Conservation (phyloP, 2,329 filamentous ascomycete species). For the Aspergillus sp. region DNA sequence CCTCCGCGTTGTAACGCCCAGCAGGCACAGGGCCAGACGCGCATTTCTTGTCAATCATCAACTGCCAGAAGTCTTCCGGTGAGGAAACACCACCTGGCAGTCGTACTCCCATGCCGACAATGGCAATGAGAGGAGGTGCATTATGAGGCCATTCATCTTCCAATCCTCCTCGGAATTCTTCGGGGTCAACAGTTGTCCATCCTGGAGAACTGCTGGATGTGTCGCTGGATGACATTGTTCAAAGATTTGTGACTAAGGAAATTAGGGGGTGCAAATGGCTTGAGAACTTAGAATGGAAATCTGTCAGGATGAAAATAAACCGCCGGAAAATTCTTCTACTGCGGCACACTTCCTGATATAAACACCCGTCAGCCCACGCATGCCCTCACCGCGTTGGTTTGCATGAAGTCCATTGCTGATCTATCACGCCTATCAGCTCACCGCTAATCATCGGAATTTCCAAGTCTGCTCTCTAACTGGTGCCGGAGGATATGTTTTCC, state of each 20-base stretch:
- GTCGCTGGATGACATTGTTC: neutral
- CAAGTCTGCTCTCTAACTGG: no score
- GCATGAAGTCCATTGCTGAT: no score
- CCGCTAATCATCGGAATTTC: no score
- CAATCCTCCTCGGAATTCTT: neutral
- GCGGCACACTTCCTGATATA: no score
- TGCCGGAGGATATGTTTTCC: no score
- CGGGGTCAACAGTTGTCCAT: neutral
- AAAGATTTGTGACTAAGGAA: neutral
- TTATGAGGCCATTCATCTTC: neutral
- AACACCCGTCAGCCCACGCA: no score
- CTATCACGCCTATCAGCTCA: no score
- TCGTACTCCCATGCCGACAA: constrained; percentile 18
- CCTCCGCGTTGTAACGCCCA: constrained; percentile 24
- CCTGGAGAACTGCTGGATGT: neutral
- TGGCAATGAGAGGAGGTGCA: constrained; percentile 7
- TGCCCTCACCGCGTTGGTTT: no score
- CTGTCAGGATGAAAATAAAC: neutral
- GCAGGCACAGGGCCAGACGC: constrained; percentile 18
- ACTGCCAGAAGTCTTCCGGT: constrained; percentile 15
- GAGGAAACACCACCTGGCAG: constrained; percentile 15
- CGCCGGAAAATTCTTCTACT: no score
- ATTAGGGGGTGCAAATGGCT: neutral
- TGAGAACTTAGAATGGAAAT: neutral
- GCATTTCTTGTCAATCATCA: constrained; percentile 12